Conservation (phyloP, 2,329 filamentous ascomycete species). For the Colletotrichum navitas region DNA sequence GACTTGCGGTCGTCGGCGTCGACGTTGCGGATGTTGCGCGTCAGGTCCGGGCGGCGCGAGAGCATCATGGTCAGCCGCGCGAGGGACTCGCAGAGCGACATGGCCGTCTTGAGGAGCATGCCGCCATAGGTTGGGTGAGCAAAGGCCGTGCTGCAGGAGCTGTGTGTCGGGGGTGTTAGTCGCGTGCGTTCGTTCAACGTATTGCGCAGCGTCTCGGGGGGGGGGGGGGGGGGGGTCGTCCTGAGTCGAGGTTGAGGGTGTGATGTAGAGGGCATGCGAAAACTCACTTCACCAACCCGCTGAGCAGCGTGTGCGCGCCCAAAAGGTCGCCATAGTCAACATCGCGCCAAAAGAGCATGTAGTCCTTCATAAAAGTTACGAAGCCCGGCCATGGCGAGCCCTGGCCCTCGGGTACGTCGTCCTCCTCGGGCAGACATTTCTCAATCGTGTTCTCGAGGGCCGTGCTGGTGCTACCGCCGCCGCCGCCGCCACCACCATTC, state of each 20-base stretch:
- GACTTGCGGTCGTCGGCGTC: constrained; percentile 80
- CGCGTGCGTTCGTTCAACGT: background rate
- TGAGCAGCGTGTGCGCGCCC: constrained; percentile 80
- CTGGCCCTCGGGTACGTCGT: constrained; percentile 73
- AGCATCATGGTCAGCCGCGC: constrained; percentile 87
- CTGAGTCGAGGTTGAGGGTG: constrained; percentile 10
- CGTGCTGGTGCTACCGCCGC: constrained; percentile 50
- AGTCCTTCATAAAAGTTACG: constrained; percentile 82
- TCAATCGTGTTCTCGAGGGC: constrained; percentile 74
- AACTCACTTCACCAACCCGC: constrained; percentile 79
- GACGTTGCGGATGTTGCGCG: constrained; percentile 71
- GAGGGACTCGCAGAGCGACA: constrained; percentile 84
- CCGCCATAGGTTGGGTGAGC: constrained; percentile 83
- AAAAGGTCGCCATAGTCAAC: constrained; percentile 82
- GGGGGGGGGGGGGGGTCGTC: background rate
- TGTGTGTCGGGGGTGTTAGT: constrained; percentile 51
- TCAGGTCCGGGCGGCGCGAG: constrained; percentile 83
- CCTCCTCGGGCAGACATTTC: constrained; percentile 72
- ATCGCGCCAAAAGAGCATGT: constrained; percentile 84
- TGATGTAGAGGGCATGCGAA: background rate
- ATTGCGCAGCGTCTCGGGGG: background rate
- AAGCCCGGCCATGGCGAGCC: constrained; percentile 82
- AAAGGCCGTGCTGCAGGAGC: constrained; percentile 86
- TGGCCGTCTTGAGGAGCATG: constrained; percentile 85
- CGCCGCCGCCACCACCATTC: background rate